Percentiles rank a stretch among this genome's conserved stretches.
These are phyloP conservation scores for Pythium aristosporum DNA, from an alignment of 352 stramenopile species.

Conservation along the genomic window DNA sequence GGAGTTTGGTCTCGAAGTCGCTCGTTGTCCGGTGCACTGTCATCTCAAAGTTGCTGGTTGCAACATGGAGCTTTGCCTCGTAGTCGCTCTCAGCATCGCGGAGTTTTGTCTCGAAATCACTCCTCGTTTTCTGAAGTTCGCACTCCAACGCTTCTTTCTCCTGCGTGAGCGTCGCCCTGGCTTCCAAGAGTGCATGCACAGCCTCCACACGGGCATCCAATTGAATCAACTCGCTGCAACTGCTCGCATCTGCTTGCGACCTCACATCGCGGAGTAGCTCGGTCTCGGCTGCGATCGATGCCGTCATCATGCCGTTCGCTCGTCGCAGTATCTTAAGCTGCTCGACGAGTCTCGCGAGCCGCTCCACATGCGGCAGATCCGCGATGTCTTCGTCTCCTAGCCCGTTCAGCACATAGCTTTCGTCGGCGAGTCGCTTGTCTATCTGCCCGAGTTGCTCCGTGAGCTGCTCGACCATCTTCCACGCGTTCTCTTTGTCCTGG, in stretches of 20 bases:
- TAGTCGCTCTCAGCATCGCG: neutral
- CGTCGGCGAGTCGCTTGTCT: conserved; percentile 23
- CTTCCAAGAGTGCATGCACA: conserved; percentile 3
- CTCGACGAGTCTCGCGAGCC: conserved; percentile 30
- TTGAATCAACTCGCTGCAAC: neutral
- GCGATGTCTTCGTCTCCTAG: neutral
- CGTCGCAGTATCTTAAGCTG: conserved; percentile 19
- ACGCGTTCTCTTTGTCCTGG: conserved; percentile 6
- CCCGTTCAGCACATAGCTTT: conserved; percentile 31
- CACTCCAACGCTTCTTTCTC: neutral
- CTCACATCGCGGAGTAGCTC: neutral
- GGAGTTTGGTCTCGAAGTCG: neutral
- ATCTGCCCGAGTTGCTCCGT: conserved; percentile 15
- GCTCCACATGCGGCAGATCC: conserved; percentile 21
- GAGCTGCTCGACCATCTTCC: conserved; percentile 22
- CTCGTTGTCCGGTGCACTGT: neutral
- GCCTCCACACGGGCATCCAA: neutral
- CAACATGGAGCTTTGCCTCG: neutral
- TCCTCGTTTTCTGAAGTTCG: neutral
- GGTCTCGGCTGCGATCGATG: conserved; percentile 16
- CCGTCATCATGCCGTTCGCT: conserved; percentile 8
- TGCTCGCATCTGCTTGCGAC: too few species aligned
- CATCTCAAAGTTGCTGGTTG: neutral
- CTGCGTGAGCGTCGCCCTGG: neutral
- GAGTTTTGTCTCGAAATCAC: neutral